These are phyloP conservation scores for Populus pruinosa DNA, from an alignment of 345 rosid genomes.

Conservation along the genomic window DNA sequence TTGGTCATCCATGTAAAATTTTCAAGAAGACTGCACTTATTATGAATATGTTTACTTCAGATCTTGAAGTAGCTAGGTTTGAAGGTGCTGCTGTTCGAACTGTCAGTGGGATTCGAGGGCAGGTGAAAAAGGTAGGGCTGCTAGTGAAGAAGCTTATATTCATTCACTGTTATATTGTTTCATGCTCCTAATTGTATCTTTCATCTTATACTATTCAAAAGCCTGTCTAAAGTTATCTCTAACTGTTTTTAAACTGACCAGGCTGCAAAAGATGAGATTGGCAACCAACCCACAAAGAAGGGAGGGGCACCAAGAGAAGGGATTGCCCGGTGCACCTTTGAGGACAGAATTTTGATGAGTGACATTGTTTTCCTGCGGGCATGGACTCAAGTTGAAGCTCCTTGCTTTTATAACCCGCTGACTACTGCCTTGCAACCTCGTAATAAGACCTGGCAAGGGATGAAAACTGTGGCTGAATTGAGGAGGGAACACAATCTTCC, in stretches of 20 bases:
- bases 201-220: neutral
- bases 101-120: constrained; percentile 95
- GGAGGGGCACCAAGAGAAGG: constrained; percentile 72
- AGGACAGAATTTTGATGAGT: constrained; percentile 86
- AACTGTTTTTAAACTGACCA: constrained; percentile 19
- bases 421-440: constrained; percentile 91
- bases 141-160: neutral
- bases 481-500: constrained; percentile 67
- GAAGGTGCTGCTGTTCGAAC: constrained; percentile 82
- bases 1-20: constrained; percentile 86
- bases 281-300: constrained; percentile 56
- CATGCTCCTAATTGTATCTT: neutral
- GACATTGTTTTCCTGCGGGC: constrained; percentile 84
- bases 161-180: neutral
- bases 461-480: constrained; percentile 83
- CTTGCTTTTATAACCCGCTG: constrained; percentile 69
- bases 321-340: constrained; percentile 92
- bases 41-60: constrained; percentile 90
- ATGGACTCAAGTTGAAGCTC: constrained; percentile 78
- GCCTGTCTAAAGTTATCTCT: neutral
- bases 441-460: constrained; percentile 72
- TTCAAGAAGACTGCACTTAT: constrained; percentile 85
- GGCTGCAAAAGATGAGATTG: constrained; percentile 83
- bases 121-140: constrained; percentile 71
- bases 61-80: constrained; percentile 85